Conservation (phyloP, 495 filamentous ascomycete genomes). For the Daldinia decipiens region DNA sequence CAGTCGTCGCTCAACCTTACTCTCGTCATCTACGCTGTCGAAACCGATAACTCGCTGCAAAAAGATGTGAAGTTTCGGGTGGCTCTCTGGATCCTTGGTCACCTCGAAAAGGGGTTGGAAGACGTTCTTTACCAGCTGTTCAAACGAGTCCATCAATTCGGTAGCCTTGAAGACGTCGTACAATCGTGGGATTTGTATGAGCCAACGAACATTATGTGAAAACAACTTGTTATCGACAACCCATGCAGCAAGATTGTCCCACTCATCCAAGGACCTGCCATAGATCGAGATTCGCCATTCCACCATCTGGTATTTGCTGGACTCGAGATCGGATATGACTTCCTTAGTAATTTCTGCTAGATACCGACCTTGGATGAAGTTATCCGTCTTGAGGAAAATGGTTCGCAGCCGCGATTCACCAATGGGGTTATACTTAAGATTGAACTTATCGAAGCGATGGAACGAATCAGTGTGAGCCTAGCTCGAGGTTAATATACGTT, state of each 20-base stretch:
- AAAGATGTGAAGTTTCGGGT: conserved; percentile 95
- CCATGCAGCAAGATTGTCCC: conserved; percentile 98
- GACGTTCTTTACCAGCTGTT: conserved; percentile 89
- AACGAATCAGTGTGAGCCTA: conserved; percentile 97
- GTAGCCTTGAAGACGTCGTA: conserved; percentile 95
- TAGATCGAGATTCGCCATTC: conserved; percentile 99
- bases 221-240: conserved; percentile 99
- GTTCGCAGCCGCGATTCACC: conserved; percentile 94
- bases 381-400: conserved; percentile 98
- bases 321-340: conserved; percentile 96
- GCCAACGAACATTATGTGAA: conserved; percentile 96
- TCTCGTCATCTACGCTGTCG: conserved; percentile 98
- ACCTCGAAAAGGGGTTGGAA: conserved; percentile 96
- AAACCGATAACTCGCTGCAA: conserved; percentile 95
- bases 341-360: conserved; percentile 97
- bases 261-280: conserved; percentile 89
- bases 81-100: conserved; percentile 83
- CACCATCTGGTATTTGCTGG: conserved; percentile 99
- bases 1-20: conserved; percentile 90
- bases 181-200: conserved; percentile 92
- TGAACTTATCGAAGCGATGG: conserved; percentile 99
- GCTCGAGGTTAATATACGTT: conserved; percentile 10
- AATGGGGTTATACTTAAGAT: conserved; percentile 97
- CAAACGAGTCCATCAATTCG: conserved; percentile 85
- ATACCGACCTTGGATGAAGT: conserved; percentile 95